Evolutionary conservation across 441 rosid genomes (phyloP).

Genomic region (Pelargonium myrrhifolium): DNA sequence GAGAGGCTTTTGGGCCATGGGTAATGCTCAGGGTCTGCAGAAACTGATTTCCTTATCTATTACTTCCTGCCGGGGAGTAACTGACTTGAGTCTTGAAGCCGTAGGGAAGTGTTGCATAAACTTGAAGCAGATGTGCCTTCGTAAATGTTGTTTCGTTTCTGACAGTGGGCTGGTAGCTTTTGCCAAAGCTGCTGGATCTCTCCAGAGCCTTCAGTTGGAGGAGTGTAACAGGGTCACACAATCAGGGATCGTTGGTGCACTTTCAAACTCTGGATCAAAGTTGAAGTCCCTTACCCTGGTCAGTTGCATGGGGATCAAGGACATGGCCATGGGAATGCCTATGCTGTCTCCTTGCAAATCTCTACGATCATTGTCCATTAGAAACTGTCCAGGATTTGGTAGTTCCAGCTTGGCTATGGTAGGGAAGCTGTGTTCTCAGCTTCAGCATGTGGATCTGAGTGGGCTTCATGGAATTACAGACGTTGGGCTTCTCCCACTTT

Average conservation of each 20-base stretch:
- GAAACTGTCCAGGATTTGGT: slow-evolving; percentile 81
- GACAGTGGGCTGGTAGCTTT: slow-evolving; percentile 68
- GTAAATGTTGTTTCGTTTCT: slow-evolving; percentile 68
- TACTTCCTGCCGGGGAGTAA: slow-evolving; percentile 65
- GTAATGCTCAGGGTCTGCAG: slow-evolving; percentile 69
- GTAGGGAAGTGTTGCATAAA: slow-evolving; percentile 60
- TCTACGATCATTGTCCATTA: slow-evolving; percentile 51
- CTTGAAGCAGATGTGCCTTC: slow-evolving; percentile 71
- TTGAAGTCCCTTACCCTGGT: slow-evolving; percentile 57
- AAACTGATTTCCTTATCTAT: slow-evolving; percentile 49
- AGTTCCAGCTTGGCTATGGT: slow-evolving; percentile 58
- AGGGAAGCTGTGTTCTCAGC: slow-evolving; percentile 70
- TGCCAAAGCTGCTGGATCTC: slow-evolving; percentile 51
- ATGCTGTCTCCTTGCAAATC: slow-evolving; percentile 42
- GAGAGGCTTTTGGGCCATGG: slow-evolving; percentile 99
- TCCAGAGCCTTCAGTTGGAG: slow-evolving; percentile 79
- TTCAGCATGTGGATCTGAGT: slow-evolving; percentile 62
- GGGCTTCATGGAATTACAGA: slow-evolving; percentile 65
- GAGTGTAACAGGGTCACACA: slow-evolving; percentile 73
- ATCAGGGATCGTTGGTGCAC: slow-evolving; percentile 47
- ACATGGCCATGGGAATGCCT: slow-evolving; percentile 33
- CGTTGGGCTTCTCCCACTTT: slow-evolving; percentile 62
- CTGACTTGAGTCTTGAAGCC: slow-evolving; percentile 75
- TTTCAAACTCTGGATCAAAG: slow-evolving; percentile 49
- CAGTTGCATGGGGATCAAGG: slow-evolving; percentile 77